These are phyloP conservation scores for Myriosclerotinia duriaeana DNA, from an alignment of 2,329 filamentous ascomycete genomes.

Conservation along the genomic window DNA sequence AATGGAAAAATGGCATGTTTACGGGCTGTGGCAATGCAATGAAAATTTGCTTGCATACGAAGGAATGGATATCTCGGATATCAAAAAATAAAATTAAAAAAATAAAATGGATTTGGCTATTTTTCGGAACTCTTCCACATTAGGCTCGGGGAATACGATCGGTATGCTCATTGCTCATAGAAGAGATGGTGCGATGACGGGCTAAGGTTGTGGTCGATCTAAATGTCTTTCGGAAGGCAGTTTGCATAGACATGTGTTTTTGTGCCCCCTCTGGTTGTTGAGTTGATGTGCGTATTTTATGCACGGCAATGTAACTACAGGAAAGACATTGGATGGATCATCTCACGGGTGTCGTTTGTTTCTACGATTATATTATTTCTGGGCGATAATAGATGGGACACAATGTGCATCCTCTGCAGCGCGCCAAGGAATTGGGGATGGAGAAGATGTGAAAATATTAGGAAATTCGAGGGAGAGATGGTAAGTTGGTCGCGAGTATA, in stretches of 20 bases:
- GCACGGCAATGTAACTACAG: slow-evolving; percentile 9
- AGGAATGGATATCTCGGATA: background rate
- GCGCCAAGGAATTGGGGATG: background rate
- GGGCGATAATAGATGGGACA: slow-evolving; percentile 8
- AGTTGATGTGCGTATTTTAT: background rate
- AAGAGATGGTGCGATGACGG: background rate
- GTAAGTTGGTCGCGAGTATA: background rate
- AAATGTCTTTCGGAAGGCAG: slow-evolving; percentile 4
- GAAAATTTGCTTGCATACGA: background rate
- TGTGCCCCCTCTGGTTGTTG: slow-evolving; percentile 5
- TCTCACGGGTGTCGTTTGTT: background rate
- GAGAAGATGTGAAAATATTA: background rate
- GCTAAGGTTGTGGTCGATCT: background rate
- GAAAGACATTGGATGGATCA: background rate
- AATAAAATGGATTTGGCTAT: background rate
- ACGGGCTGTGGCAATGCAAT: background rate
- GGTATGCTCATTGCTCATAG: background rate
- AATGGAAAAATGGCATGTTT: background rate
- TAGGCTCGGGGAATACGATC: background rate
- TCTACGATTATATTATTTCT: background rate
- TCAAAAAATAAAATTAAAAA: too few relatives aligned
- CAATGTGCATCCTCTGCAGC: slow-evolving; percentile 3
- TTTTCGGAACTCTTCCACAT: background rate
- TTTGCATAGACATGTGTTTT: background rate
- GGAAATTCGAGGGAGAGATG: background rate